Conservation (phyloP, 345 rosid species). For the Lagerstroemia speciosa region DNA sequence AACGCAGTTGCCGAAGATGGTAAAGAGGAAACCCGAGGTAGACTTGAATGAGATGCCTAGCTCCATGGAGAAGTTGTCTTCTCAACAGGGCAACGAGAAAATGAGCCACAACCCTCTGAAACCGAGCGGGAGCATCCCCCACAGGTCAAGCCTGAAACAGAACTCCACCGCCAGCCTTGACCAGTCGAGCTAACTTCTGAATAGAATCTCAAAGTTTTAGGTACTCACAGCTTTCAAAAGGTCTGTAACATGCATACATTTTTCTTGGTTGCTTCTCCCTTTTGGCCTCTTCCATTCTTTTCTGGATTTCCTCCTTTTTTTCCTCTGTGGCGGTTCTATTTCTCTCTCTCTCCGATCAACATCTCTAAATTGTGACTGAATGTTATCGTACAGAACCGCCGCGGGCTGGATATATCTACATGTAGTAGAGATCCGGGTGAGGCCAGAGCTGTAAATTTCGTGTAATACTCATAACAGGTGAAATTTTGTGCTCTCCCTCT, state of each 20-base stretch:
- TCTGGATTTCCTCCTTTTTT: neutral
- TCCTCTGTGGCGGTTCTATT: neutral
- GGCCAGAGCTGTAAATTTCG: conserved; percentile 9
- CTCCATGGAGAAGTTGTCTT: conserved; percentile 21
- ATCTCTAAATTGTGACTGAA: neutral
- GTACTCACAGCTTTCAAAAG: conserved; percentile 1
- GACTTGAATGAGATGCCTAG: conserved; percentile 32
- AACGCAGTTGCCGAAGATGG: conserved; percentile 33
- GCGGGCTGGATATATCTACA: neutral
- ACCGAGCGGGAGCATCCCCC: conserved; percentile 18
- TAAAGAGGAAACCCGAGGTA: conserved; percentile 49
- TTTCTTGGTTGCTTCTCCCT: neutral
- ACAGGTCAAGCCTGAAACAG: conserved; percentile 26
- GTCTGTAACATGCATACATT: conserved; percentile 4
- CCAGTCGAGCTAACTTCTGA: conserved; percentile 32
- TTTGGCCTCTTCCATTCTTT: no score
- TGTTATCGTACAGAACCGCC: neutral
- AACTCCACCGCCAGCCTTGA: conserved; percentile 31
- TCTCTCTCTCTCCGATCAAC: neutral
- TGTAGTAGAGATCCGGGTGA: neutral
- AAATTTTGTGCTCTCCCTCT: neutral
- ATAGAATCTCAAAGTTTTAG: neutral
- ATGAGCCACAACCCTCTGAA: conserved; percentile 31
- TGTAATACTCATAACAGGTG: neutral
- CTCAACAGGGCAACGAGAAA: neutral